A percentile compares a stretch with the other conserved stretches of the same genome.
Evolutionary conservation across 129 eudicot species (phyloP).

Genomic region (Tagetes erecta): DNA sequence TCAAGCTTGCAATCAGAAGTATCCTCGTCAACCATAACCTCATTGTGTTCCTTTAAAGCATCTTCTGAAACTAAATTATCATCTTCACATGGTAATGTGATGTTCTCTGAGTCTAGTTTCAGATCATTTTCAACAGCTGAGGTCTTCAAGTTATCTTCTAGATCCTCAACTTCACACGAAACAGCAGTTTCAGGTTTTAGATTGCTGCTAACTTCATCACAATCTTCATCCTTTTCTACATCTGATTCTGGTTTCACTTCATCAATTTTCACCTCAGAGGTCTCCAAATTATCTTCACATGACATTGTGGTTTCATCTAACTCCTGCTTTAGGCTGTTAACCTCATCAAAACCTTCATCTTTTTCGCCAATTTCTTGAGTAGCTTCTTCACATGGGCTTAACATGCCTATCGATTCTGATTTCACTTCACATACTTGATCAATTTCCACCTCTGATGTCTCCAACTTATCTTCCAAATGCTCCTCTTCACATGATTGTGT

Average conservation of each 20-base stretch:
- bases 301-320: not conserved
- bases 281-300: not conserved
- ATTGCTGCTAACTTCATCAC: not conserved
- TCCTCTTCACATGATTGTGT: not conserved
- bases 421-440: not conserved
- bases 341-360: not conserved
- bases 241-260: too few species aligned
- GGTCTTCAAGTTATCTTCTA: not conserved
- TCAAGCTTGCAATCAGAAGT: not conserved
- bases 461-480: not conserved
- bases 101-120: not conserved
- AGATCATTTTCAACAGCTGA: too few species aligned
- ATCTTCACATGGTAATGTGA: not conserved
- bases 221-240: not conserved
- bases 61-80: not conserved
- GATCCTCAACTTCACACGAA: not conserved
- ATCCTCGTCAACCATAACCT: not conserved
- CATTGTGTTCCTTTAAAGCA: not conserved
- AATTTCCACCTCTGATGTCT: not conserved
- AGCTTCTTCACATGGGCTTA: conserved; percentile 14
- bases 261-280: not conserved
- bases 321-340: not conserved
- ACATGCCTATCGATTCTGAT: not conserved
- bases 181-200: not conserved
- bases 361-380: not conserved